Percentiles rank a stretch among this genome's conserved stretches.
phyloP scores from a whole-genome alignment of 1,139 yeast species.

The Geotrichum australiense region DNA sequence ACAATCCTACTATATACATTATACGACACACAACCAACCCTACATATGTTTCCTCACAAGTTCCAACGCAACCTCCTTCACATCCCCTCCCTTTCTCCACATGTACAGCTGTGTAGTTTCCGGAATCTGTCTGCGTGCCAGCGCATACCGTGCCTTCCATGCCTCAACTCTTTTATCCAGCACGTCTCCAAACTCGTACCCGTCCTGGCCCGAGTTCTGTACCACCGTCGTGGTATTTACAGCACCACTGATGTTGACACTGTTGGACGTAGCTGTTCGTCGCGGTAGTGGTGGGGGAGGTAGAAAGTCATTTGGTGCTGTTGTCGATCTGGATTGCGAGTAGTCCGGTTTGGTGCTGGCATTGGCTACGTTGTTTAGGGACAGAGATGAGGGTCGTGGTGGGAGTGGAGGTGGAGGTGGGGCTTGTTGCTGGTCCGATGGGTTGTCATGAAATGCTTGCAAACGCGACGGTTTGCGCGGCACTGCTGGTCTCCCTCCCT shows the following conservation, averaged over 20 bases:
- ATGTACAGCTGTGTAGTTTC: constrained; percentile 27
- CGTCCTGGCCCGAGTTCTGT: constrained; percentile 28
- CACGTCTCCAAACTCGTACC: constrained; percentile 24
- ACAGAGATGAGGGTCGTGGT: constrained; percentile 8
- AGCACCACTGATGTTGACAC: too few relatives aligned
- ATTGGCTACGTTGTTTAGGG: neutral
- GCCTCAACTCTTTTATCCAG: constrained; percentile 38
- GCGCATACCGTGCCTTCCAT: constrained; percentile 39
- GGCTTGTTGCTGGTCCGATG: neutral
- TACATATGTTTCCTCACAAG: neutral
- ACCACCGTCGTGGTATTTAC: constrained; percentile 15
- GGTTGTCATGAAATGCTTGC: too few relatives aligned
- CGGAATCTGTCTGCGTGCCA: constrained; percentile 34
- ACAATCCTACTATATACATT: too few relatives aligned
- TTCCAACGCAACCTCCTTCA: constrained; percentile 25
- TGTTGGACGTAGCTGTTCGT: too few relatives aligned
- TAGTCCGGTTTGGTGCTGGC: neutral
- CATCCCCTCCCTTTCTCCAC: constrained; percentile 36
- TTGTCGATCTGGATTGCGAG: neutral
- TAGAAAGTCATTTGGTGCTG: constrained; percentile 15
- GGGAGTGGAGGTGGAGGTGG: constrained; percentile 11
- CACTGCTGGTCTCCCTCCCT: constrained; percentile 15
- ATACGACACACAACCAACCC: too few relatives aligned
- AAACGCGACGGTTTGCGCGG: constrained; percentile 14
- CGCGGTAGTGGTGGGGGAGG: constrained; percentile 29